Evolutionary conservation across 2,329 filamentous ascomycete species (phyloP), one percentile per base, ranked within the genome.

Genomic region (Lecanosticta acicola): DNA sequence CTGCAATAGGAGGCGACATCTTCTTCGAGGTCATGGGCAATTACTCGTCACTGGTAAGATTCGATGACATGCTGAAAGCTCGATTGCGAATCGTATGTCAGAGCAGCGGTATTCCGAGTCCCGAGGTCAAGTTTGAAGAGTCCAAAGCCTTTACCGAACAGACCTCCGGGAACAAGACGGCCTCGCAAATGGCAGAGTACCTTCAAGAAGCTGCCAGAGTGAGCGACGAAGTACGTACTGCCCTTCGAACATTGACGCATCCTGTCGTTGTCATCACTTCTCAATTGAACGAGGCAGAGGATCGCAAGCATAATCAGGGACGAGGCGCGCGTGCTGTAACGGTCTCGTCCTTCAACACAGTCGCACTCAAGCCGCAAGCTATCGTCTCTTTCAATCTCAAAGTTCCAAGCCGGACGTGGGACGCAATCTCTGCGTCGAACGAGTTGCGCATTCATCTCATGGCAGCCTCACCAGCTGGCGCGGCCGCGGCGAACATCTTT

Each of bases 321-420:
- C 7, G 5, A 7, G 24, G 24, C 5, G 70, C 68, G 51, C 67
- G 71, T 29, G 77, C 73, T 34, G 77, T 80, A 55, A 80, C 78
- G 7, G 74, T 83, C 24, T 83, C 80, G 2, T 82, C 79, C 1
- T 75, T 83, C 62, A 80, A 67, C 49, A 78, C 78, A 3, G 76
- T 83, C 11, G 74, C 77, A 0, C 65, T 83, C 2, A 59, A 68
- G 21, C 79, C 80, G 1, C 53, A 60, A 1, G 77, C 79, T 0
- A 68, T 78, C n/a, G 68, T 83, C 19, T 79, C 77, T 1, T 83
- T 83, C 70, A 83, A 83, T 50, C 70, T 83, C 45, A 74, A 73
- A 41, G 55, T 71, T 1, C 76, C 77, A 1, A 81, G 78, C 1
- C 68, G 73, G 32, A 81, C 78, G 0, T 70, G 78, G 39, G 68